These are phyloP conservation scores for Ascobolus immersus DNA, from an alignment of 495 filamentous ascomycete species.

Conservation along the genomic window DNA sequence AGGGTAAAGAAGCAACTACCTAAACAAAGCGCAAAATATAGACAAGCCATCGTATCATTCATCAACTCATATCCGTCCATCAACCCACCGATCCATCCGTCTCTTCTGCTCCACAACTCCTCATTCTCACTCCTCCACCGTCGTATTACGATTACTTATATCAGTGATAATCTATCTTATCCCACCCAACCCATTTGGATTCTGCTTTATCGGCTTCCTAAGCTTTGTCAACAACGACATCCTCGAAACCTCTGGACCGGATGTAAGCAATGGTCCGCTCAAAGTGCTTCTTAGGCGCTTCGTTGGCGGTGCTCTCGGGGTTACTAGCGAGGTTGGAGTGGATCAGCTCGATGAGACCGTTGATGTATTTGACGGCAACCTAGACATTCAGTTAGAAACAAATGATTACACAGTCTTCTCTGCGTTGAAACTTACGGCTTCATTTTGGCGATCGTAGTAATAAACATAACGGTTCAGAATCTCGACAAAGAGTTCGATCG, in stretches of 20 bases:
- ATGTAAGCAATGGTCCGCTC: constrained; percentile 86
- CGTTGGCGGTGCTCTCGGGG: constrained; percentile 53
- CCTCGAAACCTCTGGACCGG: constrained; percentile 69
- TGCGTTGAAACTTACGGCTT: constrained; percentile 37
- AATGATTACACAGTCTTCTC: background rate
- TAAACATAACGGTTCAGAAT: constrained; percentile 96
- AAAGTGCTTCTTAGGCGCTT: constrained; percentile 76
- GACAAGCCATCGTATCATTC: too few relatives aligned
- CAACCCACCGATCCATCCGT: too few relatives aligned
- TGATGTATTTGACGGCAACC: constrained; percentile 94
- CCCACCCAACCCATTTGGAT: too few relatives aligned
- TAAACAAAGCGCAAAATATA: too few relatives aligned
- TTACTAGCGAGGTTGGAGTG: constrained; percentile 71
- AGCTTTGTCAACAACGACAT: constrained; percentile 50
- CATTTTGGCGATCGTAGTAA: constrained; percentile 97
- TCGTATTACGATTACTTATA: too few relatives aligned
- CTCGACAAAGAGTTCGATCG: constrained; percentile 91
- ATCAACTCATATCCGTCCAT: too few relatives aligned
- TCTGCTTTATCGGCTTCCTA: constrained; percentile 33
- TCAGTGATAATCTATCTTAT: too few relatives aligned
- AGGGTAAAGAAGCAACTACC: too few relatives aligned
- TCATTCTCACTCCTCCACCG: too few relatives aligned
- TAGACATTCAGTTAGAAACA: constrained; percentile 13
- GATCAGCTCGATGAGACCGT: constrained; percentile 92
- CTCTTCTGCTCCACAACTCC: too few relatives aligned